Base-by-base conservation (phyloP, 2,329 filamentous ascomycete genomes). In the Tympanopsis confertula region DNA sequence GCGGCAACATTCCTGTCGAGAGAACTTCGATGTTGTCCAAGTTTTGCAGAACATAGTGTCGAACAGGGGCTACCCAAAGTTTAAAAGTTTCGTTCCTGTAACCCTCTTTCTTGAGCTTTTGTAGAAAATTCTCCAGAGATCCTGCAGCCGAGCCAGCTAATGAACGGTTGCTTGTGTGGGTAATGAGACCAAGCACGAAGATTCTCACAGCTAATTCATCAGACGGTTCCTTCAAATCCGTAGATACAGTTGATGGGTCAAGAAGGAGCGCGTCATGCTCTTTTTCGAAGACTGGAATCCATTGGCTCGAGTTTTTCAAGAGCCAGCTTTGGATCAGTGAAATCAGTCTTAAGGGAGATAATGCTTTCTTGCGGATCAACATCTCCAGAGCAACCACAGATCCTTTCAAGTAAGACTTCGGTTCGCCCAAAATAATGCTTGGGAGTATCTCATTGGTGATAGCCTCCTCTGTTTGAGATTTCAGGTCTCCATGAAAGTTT, bases 391-490 rank as follows among this genome's bases (percentile, higher is more conserved):
- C 49, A 12, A 54, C 49, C 12, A 63, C 44, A 2, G 51, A 55
- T 5, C 54, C 53, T 39, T 61, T 62, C 3, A 60, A 39, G 24
- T 53, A 51, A 19, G 59, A 54, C 24, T 55, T 53, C 13, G 56
- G 56, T 41, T 62, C 59, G 13, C 55, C 53, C 15, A 59, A 45
- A 13, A 62, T 42, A 35, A 62, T 53, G 35, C 49, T 55, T 4
- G 58, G 56, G n/a, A 61, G 39, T 3, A 52, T 47, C 4, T 47
- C 47, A 24, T 51, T 42, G 3, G 49, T 39, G 13, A 59, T 39
- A 28, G 24, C 10, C n/a, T 28, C 24, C n/a, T 28, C 10, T 7
- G 10, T 10, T 7, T 18, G 12, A n/a, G 20, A 49, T n/a, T n/a
- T n/a, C n/a, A n/a, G n/a, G n/a, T n/a, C n/a, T n/a, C n/a, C n/a